Evolutionary conservation across 148 eudicot species (phyloP), one percentile per base, ranked within the genome.

Genomic region (Rhododendron ovatum): DNA sequence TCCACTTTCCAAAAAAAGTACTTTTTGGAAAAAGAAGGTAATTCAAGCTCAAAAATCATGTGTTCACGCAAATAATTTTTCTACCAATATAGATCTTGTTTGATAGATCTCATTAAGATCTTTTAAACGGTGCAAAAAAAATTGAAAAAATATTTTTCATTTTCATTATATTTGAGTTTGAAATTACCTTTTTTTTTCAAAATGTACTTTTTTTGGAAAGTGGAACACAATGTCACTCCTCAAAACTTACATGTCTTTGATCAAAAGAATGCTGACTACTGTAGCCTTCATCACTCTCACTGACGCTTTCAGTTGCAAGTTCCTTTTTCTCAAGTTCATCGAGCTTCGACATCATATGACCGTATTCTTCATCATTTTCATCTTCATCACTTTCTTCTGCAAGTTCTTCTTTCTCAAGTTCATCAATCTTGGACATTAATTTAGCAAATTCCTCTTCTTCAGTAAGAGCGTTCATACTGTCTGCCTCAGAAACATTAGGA

Each of bases 401-500:
- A 85, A 91, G 95, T 91, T 96, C 99, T 88, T 92, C 94, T 88
- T 91, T 92, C 89, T 94, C 97, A 85, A 95, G 97, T 86, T 96
- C 98, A 86, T 91, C 96, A 45, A 96, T 85, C 87, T 91, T 89
- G 35, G 97, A 85, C 90, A 91, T 89, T 12, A 94, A 88, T 30
- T 89, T 92, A 83, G 91, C 90, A 93, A 87, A 94, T 80, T 93
- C 98, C 82, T 93, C 92, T 81, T 90, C 92, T 82, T 88, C 92
- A 86, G 83, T 83, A 53, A 69, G 89, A 86, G 86, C 81, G 55
- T 78, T 85, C 78, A 55, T 84, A 84, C 26, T 84, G 48, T 84
- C 87, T 37, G 59, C 84, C 87, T 82, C 85, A 77, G 89, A 89
- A 81, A 30, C 35, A 43, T 53, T 85, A 65, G 86, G 82, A 83